phyloP scores from a whole-genome alignment of 2,329 filamentous ascomycete genomes.

The Sporothrix protearum region DNA sequence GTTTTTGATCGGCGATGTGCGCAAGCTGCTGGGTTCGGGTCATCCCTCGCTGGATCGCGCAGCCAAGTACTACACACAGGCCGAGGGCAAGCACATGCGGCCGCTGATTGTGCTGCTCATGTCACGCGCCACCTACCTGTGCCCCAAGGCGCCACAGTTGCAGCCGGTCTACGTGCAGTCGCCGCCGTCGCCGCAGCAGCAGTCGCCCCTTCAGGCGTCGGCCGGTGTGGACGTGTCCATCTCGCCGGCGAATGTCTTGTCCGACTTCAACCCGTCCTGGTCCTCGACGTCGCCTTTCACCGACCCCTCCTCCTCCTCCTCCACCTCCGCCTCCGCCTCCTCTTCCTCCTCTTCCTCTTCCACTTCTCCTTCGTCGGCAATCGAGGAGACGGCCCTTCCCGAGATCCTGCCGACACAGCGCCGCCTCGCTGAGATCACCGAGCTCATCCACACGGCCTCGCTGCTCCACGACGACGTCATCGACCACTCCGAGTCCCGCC shows the following conservation, averaged over 20 bases:
- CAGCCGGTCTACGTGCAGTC: slow-evolving; percentile 25
- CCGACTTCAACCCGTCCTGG: slow-evolving; percentile 74
- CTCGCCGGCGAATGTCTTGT: slow-evolving; percentile 58
- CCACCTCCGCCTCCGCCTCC: not conserved
- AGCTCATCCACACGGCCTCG: slow-evolving; percentile 95
- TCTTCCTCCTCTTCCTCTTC: not conserved
- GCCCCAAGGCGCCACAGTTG: slow-evolving; percentile 52
- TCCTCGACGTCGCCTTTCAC: slow-evolving; percentile 1
- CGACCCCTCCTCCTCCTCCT: not conserved
- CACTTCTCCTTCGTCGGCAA: slow-evolving; percentile 29
- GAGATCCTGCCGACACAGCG: slow-evolving; percentile 90
- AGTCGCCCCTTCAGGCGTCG: slow-evolving; percentile 43
- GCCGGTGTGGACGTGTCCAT: slow-evolving; percentile 52
- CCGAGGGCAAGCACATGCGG: slow-evolving; percentile 93
- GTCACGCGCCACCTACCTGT: slow-evolving; percentile 84
- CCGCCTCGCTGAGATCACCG: slow-evolving; percentile 90
- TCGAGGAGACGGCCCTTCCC: slow-evolving; percentile 43
- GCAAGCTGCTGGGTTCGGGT: slow-evolving; percentile 86
- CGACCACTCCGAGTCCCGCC: slow-evolving; percentile 81
- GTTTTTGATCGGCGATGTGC: slow-evolving; percentile 88
- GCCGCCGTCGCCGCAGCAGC: slow-evolving; percentile 27
- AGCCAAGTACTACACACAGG: slow-evolving; percentile 96
- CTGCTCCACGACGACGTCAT: slow-evolving; percentile 98
- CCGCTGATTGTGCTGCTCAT: slow-evolving; percentile 94
- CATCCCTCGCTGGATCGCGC: slow-evolving; percentile 92